Evolutionary conservation across 169 alveolate genomes (phyloP), one percentile per base, ranked within the genome.

Genomic region (Plasmodium malariae): DNA sequence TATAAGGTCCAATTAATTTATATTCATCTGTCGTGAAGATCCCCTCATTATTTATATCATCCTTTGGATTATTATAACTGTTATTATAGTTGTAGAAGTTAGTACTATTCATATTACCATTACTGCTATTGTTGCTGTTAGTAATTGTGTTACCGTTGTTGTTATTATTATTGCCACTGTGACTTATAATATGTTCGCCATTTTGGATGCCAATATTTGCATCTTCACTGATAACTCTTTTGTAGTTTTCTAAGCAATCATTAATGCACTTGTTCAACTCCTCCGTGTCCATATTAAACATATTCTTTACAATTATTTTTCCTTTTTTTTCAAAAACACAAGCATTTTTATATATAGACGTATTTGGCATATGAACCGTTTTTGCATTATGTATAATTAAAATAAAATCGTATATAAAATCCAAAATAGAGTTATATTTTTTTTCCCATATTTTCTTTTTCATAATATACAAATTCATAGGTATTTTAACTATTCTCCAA

Each of bases 401-500:
- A 36, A 93, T 51, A 43, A 93, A 78, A 40, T 93, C 96, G 32
- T 87, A 90, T 26, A 91, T 49, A 43, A 93, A 93, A 26, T 93
- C 94, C 14, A 55, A 83, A n/a, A 90, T 69, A 6, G 87, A 78
- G 49, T 67, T 37, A 80, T 93, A 93, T 55, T 51, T 62, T 51
- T 93, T 92, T 72, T 89, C 90, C 93, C 87, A 74, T 37, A 93
- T 72, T 89, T 92, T 92, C 55, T 68, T 78, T 62, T 74, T 83
- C 70, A 94, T 89, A 30, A 93, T 92, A 34, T 74, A 60, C 21
- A 94, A 87, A 62, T 92, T 88, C 95, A 94, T 94, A 21, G 97
- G 97, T 28, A 89, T 71, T 65, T 83, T 89, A 17, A 94, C 97
- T 14, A 94, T 65, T 12, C 97, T 87, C 96, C 96, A 93, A 72